Evolutionary conservation across 1,139 yeast species (phyloP).

Genomic region (Debaryomyces coudertii): DNA sequence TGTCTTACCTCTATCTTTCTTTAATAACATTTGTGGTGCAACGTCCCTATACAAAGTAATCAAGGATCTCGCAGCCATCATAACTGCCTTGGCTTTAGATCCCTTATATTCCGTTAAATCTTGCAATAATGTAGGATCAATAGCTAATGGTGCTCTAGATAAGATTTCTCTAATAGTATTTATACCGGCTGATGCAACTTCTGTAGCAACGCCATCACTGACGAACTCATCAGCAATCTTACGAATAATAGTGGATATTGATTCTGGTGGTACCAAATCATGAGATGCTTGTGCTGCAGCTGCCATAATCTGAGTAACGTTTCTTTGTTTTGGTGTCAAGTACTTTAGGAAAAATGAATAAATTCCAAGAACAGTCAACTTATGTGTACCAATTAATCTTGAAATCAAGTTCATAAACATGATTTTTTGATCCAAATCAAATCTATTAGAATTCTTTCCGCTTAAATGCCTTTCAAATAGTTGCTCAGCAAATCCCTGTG

Average conservation of each 20-base stretch:
- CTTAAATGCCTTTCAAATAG: slow-evolving; percentile 73
- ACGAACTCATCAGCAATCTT: slow-evolving; percentile 97
- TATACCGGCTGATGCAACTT: slow-evolving; percentile 97
- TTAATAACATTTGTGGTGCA: slow-evolving; percentile 91
- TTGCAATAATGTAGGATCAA: slow-evolving; percentile 81
- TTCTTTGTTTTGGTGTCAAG: slow-evolving; percentile 89
- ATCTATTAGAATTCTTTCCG: slow-evolving; percentile 64
- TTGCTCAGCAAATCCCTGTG: slow-evolving; percentile 95
- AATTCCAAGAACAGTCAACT: slow-evolving; percentile 83
- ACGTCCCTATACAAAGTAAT: slow-evolving; percentile 85
- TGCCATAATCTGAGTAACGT: slow-evolving; percentile 95
- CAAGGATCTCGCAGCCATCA: slow-evolving; percentile 92
- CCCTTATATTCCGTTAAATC: slow-evolving; percentile 90
- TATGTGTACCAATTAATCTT: slow-evolving; percentile 90
- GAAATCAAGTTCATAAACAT: slow-evolving; percentile 85
- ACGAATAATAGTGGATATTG: slow-evolving; percentile 73
- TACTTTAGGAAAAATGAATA: slow-evolving; percentile 87
- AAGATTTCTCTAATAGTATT: slow-evolving; percentile 93
- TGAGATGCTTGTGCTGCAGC: slow-evolving; percentile 97
- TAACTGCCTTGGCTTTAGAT: slow-evolving; percentile 89
- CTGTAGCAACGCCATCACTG: slow-evolving; percentile 96
- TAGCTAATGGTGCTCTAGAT: slow-evolving; percentile 91
- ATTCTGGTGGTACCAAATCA: slow-evolving; percentile 95
- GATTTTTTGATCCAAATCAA: slow-evolving; percentile 86
- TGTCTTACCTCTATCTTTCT: slow-evolving; percentile 89